Evolutionary conservation across 1,139 yeast species (phyloP).

Genomic region (Geotrichum cucujoidarum): DNA sequence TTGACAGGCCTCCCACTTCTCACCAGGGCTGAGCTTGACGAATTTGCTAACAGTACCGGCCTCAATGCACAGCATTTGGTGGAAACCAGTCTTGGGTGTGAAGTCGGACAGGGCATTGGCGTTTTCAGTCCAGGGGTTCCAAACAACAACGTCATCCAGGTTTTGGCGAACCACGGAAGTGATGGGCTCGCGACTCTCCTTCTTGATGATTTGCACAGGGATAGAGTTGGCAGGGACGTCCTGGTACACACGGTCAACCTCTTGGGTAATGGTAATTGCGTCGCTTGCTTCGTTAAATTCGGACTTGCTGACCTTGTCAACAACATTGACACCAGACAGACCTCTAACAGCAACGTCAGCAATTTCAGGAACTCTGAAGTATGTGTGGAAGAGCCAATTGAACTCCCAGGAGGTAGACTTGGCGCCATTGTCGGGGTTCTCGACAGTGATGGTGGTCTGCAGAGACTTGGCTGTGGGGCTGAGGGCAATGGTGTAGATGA

Average conservation of each 20-base stretch:
- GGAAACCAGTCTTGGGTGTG: slow-evolving; percentile 75
- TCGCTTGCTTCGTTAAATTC: slow-evolving; percentile 62
- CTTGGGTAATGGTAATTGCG: slow-evolving; percentile 67
- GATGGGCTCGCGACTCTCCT: slow-evolving; percentile 64
- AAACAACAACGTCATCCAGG: slow-evolving; percentile 85
- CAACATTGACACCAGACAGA: slow-evolving; percentile 62
- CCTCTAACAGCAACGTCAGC: slow-evolving; percentile 73
- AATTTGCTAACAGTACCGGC: slow-evolving; percentile 82
- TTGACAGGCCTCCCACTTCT: slow-evolving; percentile 68
- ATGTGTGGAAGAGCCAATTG: slow-evolving; percentile 96
- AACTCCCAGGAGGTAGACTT: slow-evolving; percentile 55
- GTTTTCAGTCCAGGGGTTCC: slow-evolving; percentile 95
- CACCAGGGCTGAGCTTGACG: slow-evolving; percentile 57
- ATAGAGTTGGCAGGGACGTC: slow-evolving; percentile 38
- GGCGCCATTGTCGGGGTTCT: slow-evolving; percentile 52
- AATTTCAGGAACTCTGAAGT: slow-evolving; percentile 68
- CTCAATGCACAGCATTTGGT: slow-evolving; percentile 87
- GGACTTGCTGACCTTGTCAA: slow-evolving; percentile 65
- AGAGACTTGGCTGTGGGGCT: slow-evolving; percentile 45
- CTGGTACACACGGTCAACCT: slow-evolving; percentile 78
- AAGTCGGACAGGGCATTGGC: slow-evolving; percentile 81
- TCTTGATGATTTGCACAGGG: slow-evolving; percentile 51
- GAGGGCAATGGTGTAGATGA: slow-evolving; percentile 64
- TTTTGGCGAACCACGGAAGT: slow-evolving; percentile 58
- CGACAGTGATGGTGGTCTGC: slow-evolving; percentile 66